Percentiles rank a stretch among this genome's conserved stretches.
Conservation (phyloP, 2,329 filamentous ascomycete species). For the Neofusicoccum sp. region DNA sequence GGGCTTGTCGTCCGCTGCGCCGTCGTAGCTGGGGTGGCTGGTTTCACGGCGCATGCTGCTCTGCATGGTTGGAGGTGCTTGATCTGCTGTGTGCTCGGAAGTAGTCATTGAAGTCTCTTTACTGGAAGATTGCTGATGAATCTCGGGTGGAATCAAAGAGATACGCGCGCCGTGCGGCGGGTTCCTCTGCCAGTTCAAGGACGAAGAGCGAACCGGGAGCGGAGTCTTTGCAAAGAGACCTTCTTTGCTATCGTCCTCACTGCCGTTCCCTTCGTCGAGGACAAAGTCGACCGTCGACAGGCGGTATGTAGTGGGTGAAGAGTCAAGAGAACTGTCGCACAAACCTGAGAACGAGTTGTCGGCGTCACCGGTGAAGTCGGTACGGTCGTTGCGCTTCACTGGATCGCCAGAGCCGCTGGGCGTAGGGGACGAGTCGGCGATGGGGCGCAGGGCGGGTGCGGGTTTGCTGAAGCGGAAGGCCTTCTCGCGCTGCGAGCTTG, state of each 20-base stretch:
- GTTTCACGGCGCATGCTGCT: background rate
- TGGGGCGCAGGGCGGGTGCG: background rate
- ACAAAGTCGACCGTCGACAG: background rate
- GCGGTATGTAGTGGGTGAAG: conserved; percentile 1
- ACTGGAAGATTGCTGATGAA: background rate
- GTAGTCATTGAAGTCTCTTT: conserved; percentile 2
- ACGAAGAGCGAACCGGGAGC: background rate
- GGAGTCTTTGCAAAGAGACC: background rate
- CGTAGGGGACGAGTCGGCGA: conserved; percentile 7
- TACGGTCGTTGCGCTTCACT: background rate
- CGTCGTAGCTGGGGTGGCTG: background rate
- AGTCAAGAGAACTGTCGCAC: background rate
- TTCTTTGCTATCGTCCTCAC: background rate
- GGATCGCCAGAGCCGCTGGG: background rate
- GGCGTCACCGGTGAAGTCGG: background rate
- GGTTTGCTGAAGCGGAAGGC: background rate
- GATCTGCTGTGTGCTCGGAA: background rate
- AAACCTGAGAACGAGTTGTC: background rate
- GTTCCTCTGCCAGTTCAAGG: conserved; percentile 6
- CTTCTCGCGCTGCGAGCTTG: background rate
- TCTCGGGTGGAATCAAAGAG: background rate
- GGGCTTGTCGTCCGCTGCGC: background rate
- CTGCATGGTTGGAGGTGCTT: background rate
- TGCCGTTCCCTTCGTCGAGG: background rate
- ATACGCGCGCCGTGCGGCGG: conserved; percentile 1